Evolutionary conservation across 1,284 basidiomycete species (phyloP).

Genomic region (Pyrrhoderma lamaoense): DNA sequence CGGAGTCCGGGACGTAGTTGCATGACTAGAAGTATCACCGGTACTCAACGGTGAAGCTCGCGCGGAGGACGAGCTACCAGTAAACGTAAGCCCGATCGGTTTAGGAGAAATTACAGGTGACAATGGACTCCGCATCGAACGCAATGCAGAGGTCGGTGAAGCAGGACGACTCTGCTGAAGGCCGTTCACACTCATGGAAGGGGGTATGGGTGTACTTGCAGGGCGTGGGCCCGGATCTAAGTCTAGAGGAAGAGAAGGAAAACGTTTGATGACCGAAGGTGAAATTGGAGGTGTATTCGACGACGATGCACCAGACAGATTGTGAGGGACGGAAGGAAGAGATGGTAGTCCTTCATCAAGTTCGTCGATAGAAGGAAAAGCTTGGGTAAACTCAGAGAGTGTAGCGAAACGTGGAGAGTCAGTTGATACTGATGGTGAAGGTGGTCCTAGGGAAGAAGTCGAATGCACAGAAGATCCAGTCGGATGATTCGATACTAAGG

Average conservation of each 20-base stretch:
- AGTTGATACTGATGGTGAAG: constrained; percentile 57
- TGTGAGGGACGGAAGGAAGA: constrained; percentile 40
- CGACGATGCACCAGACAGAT: constrained; percentile 28
- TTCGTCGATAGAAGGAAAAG: constrained; percentile 71
- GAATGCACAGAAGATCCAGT: constrained; percentile 39
- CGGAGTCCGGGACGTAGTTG: constrained; percentile 8
- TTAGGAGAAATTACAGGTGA: constrained; percentile 36
- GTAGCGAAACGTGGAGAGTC: constrained; percentile 32
- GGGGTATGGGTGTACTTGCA: constrained; percentile 65
- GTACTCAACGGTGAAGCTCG: constrained; percentile 6
- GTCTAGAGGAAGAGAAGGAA: constrained; percentile 48
- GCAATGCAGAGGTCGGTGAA: constrained; percentile 37
- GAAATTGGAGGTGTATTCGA: constrained; percentile 22
- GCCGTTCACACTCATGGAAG: constrained; percentile 37
- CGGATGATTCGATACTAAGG: constrained; percentile 26
- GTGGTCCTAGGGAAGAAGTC: constrained; percentile 59
- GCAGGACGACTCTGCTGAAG: constrained; percentile 51
- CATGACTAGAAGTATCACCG: constrained; percentile 5
- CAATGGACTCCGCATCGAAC: constrained; percentile 20
- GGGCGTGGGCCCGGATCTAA: constrained; percentile 53
- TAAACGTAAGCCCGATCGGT: constrained; percentile 31
- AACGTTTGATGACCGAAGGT: constrained; percentile 26
- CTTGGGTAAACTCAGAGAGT: constrained; percentile 48
- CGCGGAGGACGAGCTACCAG: constrained; percentile 21
- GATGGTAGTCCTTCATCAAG: constrained; percentile 42